A percentile compares a stretch with the other conserved stretches of the same genome.
Evolutionary conservation across 208 protist genomes (phyloP).

Genomic region (Leishmania tarentolae): DNA sequence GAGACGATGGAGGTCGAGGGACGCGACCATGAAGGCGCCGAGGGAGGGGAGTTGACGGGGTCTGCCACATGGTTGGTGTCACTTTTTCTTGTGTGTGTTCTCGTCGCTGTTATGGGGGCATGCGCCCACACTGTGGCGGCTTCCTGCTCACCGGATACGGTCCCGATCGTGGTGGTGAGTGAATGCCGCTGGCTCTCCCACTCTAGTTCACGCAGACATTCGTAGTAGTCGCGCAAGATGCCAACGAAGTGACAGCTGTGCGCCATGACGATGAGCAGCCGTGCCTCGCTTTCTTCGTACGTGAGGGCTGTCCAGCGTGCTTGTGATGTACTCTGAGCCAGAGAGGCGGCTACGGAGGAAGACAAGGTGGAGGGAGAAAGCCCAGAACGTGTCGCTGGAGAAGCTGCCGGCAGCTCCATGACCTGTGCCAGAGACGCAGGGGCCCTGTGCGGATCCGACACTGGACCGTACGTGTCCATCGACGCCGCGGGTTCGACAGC

Average conservation of each 20-base stretch:
- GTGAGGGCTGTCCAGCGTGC: not conserved
- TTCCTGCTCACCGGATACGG: not conserved
- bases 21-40: not conserved
- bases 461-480: not conserved
- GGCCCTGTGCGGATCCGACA: not conserved
- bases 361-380: not conserved
- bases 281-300: slow-evolving; percentile 4
- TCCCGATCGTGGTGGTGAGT: not conserved
- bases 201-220: not conserved
- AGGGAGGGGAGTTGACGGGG: not conserved
- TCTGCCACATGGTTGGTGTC: not conserved
- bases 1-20: not conserved
- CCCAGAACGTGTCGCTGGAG: not conserved
- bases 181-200: not conserved
- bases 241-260: not conserved
- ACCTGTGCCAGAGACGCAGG: not conserved
- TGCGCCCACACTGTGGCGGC: not conserved
- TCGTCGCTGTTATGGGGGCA: not conserved
- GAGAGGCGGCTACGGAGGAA: not conserved
- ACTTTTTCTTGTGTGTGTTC: too few species aligned
- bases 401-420: not conserved
- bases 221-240: slow-evolving; percentile 7
- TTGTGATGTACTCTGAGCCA: not conserved
- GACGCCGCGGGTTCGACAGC: not conserved
- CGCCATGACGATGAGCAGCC: slow-evolving; percentile 4